phyloP scores from a whole-genome alignment of 2,329 filamentous ascomycete species.

The Blastomyces percursus region DNA sequence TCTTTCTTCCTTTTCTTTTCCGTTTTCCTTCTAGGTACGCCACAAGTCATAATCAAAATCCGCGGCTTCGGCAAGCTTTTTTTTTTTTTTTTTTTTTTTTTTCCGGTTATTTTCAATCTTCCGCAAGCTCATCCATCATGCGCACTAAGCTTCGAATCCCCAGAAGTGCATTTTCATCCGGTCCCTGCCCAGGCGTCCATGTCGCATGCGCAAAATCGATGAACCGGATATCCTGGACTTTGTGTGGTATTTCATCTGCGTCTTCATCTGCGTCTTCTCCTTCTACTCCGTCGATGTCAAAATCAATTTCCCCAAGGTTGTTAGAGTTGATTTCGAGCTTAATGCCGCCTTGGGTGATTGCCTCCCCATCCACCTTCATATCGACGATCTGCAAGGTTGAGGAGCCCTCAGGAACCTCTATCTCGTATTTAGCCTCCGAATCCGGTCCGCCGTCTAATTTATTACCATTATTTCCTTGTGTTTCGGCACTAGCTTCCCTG shows the following conservation, averaged over 20 bases:
- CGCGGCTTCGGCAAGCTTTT: too few species aligned
- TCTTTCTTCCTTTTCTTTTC: not conserved
- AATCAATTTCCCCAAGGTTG: conserved; percentile 38
- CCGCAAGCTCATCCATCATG: conserved; percentile 58
- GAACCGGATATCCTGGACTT: conserved; percentile 68
- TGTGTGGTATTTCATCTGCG: conserved; percentile 46
- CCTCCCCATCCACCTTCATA: conserved; percentile 22
- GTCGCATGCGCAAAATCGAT: conserved; percentile 95
- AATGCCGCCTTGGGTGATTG: conserved; percentile 22
- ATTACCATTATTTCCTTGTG: not conserved
- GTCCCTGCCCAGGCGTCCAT: conserved; percentile 70
- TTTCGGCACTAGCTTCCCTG: conserved; percentile 18
- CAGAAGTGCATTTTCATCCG: conserved; percentile 70
- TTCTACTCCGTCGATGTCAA: conserved; percentile 39
- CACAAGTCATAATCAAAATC: not conserved
- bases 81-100: too few species aligned
- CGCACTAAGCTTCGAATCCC: conserved; percentile 61
- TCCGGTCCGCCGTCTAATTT: conserved; percentile 27
- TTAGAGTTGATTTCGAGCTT: conserved; percentile 28
- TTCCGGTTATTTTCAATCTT: conserved; percentile 15
- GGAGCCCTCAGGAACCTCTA: conserved; percentile 17
- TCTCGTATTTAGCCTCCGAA: conserved; percentile 12
- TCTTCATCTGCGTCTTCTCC: conserved; percentile 32
- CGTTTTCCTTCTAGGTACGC: not conserved
- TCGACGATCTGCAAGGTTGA: conserved; percentile 22